A percentile compares a stretch with the other conserved stretches of the same genome.
phyloP scores from a whole-genome alignment of 106 monocot species.

The Cymbidium sinense region DNA sequence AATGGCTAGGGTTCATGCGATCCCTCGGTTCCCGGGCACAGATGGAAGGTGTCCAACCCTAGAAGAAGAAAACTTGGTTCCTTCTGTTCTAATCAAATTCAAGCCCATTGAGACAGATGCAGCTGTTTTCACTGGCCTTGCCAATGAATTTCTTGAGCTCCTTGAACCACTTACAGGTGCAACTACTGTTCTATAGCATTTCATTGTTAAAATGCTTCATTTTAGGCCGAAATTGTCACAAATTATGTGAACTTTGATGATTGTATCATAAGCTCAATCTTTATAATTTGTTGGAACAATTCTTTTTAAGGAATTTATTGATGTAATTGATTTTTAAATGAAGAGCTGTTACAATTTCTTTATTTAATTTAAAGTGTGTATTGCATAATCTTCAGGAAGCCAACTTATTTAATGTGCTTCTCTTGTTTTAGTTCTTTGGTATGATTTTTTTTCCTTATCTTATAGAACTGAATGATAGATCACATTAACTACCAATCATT shows the following conservation, averaged over 20 bases:
- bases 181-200: slow-evolving; percentile 5
- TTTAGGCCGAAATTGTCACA: not conserved
- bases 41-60: slow-evolving; percentile 41
- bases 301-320: not conserved
- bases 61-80: slow-evolving; percentile 76
- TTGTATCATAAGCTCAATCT: not conserved
- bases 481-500: too few relatives aligned
- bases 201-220: not conserved
- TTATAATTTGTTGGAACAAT: not conserved
- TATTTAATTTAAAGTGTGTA: not conserved
- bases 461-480: too few relatives aligned
- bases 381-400: too few relatives aligned
- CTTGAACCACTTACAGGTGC: slow-evolving; percentile 57
- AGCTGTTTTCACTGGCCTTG: slow-evolving; percentile 59
- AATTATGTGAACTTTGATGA: not conserved
- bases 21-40: slow-evolving; percentile 40
- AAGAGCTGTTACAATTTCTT: not conserved
- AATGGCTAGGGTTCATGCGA: slow-evolving; percentile 30
- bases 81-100: slow-evolving; percentile 79
- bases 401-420: too few relatives aligned
- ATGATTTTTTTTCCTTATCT: too few relatives aligned
- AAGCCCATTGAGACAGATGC: slow-evolving; percentile 72
- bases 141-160: slow-evolving; percentile 51
- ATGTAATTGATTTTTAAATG: not conserved
- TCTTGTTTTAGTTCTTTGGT: too few relatives aligned